Conservation (phyloP, 345 rosid species). For the Draba incana region DNA sequence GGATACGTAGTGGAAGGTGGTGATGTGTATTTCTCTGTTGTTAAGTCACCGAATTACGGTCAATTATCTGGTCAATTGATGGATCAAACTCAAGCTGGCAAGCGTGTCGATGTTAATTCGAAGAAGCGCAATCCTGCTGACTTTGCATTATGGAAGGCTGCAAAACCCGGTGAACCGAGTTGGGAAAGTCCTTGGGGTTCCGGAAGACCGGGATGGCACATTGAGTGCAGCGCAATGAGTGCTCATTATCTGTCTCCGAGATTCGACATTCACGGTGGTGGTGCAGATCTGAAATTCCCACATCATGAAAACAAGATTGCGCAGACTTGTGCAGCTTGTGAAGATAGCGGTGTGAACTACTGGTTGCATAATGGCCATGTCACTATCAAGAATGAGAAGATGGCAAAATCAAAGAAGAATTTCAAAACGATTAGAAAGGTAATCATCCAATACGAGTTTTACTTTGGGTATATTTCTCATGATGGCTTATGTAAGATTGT, state of each 20-base stretch:
- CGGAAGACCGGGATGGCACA: slow-evolving; percentile 99
- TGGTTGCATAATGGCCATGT: slow-evolving; percentile 98
- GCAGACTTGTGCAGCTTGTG: slow-evolving; percentile 75
- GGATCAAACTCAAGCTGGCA: slow-evolving; percentile 69
- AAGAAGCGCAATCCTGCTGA: slow-evolving; percentile 74
- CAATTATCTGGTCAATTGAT: slow-evolving; percentile 60
- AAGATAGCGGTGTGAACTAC: slow-evolving; percentile 56
- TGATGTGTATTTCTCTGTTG: slow-evolving; percentile 73
- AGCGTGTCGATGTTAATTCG: slow-evolving; percentile 67
- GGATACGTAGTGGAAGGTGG: slow-evolving; percentile 61
- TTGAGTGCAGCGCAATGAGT: slow-evolving; percentile 99
- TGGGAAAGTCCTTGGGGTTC: slow-evolving; percentile 93
- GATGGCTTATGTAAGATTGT: no score
- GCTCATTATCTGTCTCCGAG: slow-evolving; percentile 61
- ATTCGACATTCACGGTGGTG: slow-evolving; percentile 91
- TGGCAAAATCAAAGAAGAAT: no score
- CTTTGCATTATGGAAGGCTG: slow-evolving; percentile 90
- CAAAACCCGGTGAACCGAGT: slow-evolving; percentile 79
- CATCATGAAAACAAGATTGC: slow-evolving; percentile 94
- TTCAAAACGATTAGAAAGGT: slow-evolving; percentile 58
- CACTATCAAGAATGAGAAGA: slow-evolving; percentile 56
- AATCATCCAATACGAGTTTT: no score
- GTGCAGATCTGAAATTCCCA: slow-evolving; percentile 76
- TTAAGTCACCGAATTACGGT: slow-evolving; percentile 68
- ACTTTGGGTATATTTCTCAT: no score